Evolutionary conservation across 805 yeast species (phyloP), one percentile per base, ranked within the genome.

Genomic region (Barnettozyma siamensis): DNA sequence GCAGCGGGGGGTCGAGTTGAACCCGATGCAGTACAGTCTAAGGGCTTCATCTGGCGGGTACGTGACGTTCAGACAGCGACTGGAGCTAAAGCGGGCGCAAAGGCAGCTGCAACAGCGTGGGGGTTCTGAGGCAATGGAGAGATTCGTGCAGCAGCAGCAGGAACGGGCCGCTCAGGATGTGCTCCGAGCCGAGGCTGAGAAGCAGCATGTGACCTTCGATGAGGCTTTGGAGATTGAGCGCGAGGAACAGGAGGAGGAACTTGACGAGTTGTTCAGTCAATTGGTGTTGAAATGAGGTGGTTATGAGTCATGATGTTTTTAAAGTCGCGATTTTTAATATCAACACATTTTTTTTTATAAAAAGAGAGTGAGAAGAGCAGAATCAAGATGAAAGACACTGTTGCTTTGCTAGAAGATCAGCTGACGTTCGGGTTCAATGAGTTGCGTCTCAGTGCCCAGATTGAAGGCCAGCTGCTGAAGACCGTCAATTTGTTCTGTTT

Each of bases 401-500:
- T 37, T 2, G 7, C 11, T 5, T 3, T 15, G n/a, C 26, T 57
- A 1, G 55, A 49, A 15, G 59, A 56, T 24, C 32, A 38, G 2
- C 17, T 23, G 3, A 52, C 54, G 0, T 51, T 42, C 32, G 60
- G 62, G 1, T 57, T 47, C 48, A 49, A 53, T 27, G 59, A 55
- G 20, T 18, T 53, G 27, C 47, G 58, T 13, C 31, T 45, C 7
- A 29, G 38, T 13, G 5, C 13, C 36, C 0, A 38, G 43, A 5
- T 27, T 43, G 15, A 17, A 15, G 7, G 21, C 19, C 7, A 12
- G 42, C 8, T 41, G 37, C 24, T 15, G 23, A 46, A 46, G 36
- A 57, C 62, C 1, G 34, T 56, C 16, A 48, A 49, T 13, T 38
- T 57, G 5, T 57, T 55, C 44, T 42, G 58, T 41, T 57, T 57